Percentiles rank a stretch among this genome's conserved stretches.
Conservation (phyloP, 108 stramenopile species). For the Epipyxis sp. region DNA sequence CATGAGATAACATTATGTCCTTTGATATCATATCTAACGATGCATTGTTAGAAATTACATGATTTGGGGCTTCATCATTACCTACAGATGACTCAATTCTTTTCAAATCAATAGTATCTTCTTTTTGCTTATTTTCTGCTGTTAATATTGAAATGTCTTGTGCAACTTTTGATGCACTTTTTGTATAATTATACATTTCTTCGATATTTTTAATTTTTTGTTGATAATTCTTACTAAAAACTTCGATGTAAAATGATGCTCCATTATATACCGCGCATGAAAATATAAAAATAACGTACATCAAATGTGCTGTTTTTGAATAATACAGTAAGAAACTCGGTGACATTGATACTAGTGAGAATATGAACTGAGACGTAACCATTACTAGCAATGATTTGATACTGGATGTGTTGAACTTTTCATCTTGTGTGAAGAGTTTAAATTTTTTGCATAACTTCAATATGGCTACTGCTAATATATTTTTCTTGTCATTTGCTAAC, state of each 20-base stretch:
- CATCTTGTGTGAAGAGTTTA: slow-evolving; percentile 40
- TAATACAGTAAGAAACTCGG: slow-evolving; percentile 36
- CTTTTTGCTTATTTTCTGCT: too few species aligned
- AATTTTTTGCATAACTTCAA: slow-evolving; percentile 15
- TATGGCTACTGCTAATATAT: slow-evolving; percentile 41
- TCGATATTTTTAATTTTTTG: not conserved
- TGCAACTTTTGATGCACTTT: too few species aligned
- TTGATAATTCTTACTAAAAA: slow-evolving; percentile 32
- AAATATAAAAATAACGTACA: slow-evolving; percentile 19
- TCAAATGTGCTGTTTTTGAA: not conserved
- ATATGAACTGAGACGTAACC: slow-evolving; percentile 49
- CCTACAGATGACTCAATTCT: too few species aligned
- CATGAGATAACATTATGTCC: too few species aligned
- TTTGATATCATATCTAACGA: too few species aligned
- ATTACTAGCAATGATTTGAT: slow-evolving; percentile 55
- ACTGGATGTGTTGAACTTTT: slow-evolving; percentile 43
- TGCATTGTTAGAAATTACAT: too few species aligned
- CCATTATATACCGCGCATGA: slow-evolving; percentile 36
- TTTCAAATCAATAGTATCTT: too few species aligned
- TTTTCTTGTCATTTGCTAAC: slow-evolving; percentile 48
- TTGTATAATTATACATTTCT: too few species aligned
- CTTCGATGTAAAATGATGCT: slow-evolving; percentile 44
- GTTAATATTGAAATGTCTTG: too few species aligned
- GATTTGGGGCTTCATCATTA: too few species aligned
- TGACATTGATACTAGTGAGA: slow-evolving; percentile 48